Conservation (phyloP, 225 moss, liverwort and hornwort genomes). For the Physcomitrellopsis africana region DNA sequence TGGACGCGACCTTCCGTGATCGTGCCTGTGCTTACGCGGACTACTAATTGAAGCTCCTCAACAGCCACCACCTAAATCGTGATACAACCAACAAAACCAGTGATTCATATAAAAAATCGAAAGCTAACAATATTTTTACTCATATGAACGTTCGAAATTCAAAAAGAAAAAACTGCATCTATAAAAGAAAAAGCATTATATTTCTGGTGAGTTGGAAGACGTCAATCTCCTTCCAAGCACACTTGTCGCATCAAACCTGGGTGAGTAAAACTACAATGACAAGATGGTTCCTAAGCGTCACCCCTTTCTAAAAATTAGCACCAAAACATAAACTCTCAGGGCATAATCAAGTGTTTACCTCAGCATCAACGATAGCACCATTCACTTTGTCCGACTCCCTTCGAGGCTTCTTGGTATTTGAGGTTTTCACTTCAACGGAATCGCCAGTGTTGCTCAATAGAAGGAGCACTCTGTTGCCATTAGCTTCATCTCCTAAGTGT, state of each 20-base stretch:
- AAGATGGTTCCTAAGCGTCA: background rate
- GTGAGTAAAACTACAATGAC: background rate
- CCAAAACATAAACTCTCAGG: background rate
- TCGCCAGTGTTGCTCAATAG: constrained; percentile 47
- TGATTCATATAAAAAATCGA: background rate
- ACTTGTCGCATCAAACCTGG: background rate
- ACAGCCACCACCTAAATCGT: constrained; percentile 57
- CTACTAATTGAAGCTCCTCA: constrained; percentile 57
- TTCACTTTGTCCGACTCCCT: constrained; percentile 57
- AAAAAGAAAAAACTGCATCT: background rate
- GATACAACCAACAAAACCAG: constrained; percentile 13
- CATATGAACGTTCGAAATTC: background rate
- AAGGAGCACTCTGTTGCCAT: constrained; percentile 71
- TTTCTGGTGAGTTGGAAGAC: too few relatives aligned
- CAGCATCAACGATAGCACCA: constrained; percentile 76
- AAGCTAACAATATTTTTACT: too few relatives aligned
- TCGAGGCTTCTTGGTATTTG: constrained; percentile 59
- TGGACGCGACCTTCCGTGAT: constrained; percentile 70
- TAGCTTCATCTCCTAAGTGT: constrained; percentile 56
- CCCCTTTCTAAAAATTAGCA: background rate
- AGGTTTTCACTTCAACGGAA: constrained; percentile 34
- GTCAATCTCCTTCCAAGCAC: background rate
- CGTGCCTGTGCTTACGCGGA: constrained; percentile 54
- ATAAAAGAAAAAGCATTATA: too few relatives aligned
- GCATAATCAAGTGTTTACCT: constrained; percentile 52